These are phyloP conservation scores for Crithidia sp. DNA, from an alignment of 208 protist species.

Conservation along the genomic window DNA sequence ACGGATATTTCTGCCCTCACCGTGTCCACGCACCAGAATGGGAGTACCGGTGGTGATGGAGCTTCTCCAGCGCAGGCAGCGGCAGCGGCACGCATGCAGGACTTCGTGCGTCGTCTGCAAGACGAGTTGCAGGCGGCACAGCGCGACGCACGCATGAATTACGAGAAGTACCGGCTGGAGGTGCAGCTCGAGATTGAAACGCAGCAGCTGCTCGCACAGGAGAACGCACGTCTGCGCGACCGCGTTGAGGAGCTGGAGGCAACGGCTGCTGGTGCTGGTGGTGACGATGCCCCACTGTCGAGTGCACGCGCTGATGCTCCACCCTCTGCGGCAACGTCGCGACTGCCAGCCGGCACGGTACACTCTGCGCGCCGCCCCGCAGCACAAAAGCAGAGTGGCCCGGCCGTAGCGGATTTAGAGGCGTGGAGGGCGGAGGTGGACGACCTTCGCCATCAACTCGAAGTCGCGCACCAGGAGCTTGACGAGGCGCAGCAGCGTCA, in stretches of 20 bases:
- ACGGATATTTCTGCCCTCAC: conserved; percentile 15
- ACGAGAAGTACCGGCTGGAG: conserved; percentile 35
- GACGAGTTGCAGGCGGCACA: conserved; percentile 26
- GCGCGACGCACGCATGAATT: conserved; percentile 34
- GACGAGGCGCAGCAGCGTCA: background rate
- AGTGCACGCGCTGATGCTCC: conserved; percentile 1
- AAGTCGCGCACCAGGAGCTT: conserved; percentile 1
- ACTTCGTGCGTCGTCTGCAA: conserved; percentile 32
- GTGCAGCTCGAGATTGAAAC: conserved; percentile 31
- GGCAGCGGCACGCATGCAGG: conserved; percentile 17
- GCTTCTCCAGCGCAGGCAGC: background rate
- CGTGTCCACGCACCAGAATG: conserved; percentile 12
- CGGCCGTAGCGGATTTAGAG: background rate
- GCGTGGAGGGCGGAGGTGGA: conserved; percentile 13
- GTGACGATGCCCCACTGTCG: background rate
- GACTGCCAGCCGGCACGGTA: background rate
- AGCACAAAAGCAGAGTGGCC: background rate
- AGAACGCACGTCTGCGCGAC: conserved; percentile 30
- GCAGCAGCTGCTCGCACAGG: conserved; percentile 33
- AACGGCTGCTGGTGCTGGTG: background rate
- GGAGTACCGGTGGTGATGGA: too few relatives aligned
- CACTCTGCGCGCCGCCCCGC: background rate
- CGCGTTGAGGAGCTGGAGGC: conserved; percentile 19
- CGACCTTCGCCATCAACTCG: conserved; percentile 12
- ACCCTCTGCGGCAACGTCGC: background rate